These are phyloP conservation scores for Prunus mongolica DNA, from an alignment of 306 rosid genomes.

Conservation along the genomic window DNA sequence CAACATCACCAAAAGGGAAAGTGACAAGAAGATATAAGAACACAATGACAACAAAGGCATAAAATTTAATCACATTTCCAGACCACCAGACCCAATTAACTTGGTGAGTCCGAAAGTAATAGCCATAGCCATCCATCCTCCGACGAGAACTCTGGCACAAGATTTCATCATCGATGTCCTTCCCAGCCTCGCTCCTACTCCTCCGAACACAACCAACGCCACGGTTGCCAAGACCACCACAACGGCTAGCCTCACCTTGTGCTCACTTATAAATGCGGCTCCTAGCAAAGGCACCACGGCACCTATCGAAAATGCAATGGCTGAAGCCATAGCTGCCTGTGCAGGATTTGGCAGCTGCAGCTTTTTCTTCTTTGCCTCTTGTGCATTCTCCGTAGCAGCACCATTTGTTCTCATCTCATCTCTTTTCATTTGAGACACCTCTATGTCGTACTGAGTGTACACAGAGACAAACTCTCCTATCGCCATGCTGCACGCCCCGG, in stretches of 20 bases:
- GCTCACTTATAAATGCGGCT: conserved; percentile 39
- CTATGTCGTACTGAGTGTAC: conserved; percentile 49
- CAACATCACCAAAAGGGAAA: not conserved
- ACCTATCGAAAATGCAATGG: conserved; percentile 52
- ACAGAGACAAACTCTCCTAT: conserved; percentile 59
- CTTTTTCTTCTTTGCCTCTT: conserved; percentile 24
- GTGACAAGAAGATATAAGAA: not conserved
- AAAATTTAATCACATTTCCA: conserved; percentile 14
- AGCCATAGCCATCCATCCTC: conserved; percentile 67
- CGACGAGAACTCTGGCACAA: conserved; percentile 38
- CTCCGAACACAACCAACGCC: conserved; percentile 46
- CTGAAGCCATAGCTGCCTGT: conserved; percentile 56
- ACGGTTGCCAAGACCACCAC: conserved; percentile 40
- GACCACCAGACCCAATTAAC: conserved; percentile 35
- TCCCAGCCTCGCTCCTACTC: conserved; percentile 38
- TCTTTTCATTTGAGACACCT: conserved; percentile 42
- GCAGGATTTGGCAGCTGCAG: conserved; percentile 42
- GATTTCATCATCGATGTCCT: conserved; percentile 33
- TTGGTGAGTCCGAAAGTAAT: conserved; percentile 56
- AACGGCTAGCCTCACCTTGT: conserved; percentile 38
- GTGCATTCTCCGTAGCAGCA: not conserved
- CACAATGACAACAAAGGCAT: not conserved
- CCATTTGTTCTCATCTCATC: conserved; percentile 13
- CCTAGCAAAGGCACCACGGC: conserved; percentile 48
- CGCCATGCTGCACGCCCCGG: conserved; percentile 66